Percentiles rank a stretch among this genome's conserved stretches.
Evolutionary conservation across 1,139 yeast genomes (phyloP).

Genomic region (Pneumocystis sp.): DNA sequence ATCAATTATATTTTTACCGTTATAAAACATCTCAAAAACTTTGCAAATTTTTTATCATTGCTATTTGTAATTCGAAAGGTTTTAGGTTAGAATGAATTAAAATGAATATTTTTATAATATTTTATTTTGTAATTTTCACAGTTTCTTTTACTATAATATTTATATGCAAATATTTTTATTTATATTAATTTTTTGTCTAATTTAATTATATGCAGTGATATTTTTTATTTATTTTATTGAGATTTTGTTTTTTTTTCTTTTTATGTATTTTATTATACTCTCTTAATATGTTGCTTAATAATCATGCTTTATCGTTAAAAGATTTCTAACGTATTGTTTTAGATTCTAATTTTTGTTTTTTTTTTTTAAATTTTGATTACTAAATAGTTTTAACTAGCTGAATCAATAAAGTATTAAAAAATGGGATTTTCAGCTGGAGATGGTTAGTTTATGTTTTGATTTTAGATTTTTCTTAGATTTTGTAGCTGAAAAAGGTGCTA

Average conservation of each 20-base stretch:
- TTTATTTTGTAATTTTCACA: neutral
- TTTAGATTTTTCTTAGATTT: neutral
- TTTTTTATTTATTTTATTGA: neutral
- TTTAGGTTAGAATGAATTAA: neutral
- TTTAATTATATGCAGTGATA: neutral
- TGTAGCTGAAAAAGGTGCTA: constrained; percentile 87
- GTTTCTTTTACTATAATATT: neutral
- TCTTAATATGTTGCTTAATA: no score
- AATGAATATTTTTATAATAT: neutral
- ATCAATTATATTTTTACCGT: neutral
- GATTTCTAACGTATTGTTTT: neutral
- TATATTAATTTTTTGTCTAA: neutral
- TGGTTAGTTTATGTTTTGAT: neutral
- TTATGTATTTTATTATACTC: neutral
- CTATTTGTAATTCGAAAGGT: neutral
- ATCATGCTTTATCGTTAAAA: no score
- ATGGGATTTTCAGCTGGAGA: neutral
- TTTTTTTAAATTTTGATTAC: neutral
- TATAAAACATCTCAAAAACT: neutral
- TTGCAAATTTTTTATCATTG: neutral
- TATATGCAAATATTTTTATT: neutral
- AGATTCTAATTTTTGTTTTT: neutral
- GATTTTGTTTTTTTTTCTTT: neutral
- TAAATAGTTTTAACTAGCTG: neutral
- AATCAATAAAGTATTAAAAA: neutral